phyloP scores from a whole-genome alignment of 2,329 filamentous ascomycete species.

The Zasmidium cellare region DNA sequence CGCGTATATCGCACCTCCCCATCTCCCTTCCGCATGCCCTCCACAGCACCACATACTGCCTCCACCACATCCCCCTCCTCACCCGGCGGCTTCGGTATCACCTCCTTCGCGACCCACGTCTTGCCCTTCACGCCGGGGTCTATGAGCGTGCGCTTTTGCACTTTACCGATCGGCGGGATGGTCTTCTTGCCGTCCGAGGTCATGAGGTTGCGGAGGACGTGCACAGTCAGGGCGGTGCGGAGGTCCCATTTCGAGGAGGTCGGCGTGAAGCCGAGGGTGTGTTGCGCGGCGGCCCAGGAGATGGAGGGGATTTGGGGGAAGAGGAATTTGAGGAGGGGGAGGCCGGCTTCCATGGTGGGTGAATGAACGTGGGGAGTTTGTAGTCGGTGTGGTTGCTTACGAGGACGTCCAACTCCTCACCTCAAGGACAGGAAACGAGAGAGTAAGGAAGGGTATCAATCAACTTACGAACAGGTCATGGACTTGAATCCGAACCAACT shows the following conservation, averaged over 20 bases:
- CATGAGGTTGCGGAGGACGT: constrained; percentile 68
- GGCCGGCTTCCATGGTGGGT: constrained; percentile 6
- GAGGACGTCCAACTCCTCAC: too few relatives aligned
- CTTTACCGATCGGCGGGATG: constrained; percentile 56
- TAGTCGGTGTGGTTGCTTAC: too few relatives aligned
- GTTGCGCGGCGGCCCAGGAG: constrained; percentile 61
- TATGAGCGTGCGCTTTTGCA: constrained; percentile 63
- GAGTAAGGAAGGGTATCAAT: background rate
- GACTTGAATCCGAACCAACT: too few relatives aligned
- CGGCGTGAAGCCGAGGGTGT: constrained; percentile 67
- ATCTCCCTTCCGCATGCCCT: constrained; percentile 47
- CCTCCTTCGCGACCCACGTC: constrained; percentile 77
- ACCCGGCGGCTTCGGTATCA: constrained; percentile 57
- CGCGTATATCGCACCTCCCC: constrained; percentile 42
- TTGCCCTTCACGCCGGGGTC: constrained; percentile 72
- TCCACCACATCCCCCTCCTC: constrained; percentile 41
- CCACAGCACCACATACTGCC: constrained; percentile 52
- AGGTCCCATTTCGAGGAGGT: constrained; percentile 77
- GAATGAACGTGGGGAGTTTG: background rate
- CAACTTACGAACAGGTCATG: background rate
- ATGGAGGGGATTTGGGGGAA: constrained; percentile 62
- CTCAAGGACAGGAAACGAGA: background rate
- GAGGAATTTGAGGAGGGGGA: constrained; percentile 38
- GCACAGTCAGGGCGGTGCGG: constrained; percentile 69
- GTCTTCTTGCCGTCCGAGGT: constrained; percentile 38